Conservation (phyloP, 805 yeast species). For the Candida maris region DNA sequence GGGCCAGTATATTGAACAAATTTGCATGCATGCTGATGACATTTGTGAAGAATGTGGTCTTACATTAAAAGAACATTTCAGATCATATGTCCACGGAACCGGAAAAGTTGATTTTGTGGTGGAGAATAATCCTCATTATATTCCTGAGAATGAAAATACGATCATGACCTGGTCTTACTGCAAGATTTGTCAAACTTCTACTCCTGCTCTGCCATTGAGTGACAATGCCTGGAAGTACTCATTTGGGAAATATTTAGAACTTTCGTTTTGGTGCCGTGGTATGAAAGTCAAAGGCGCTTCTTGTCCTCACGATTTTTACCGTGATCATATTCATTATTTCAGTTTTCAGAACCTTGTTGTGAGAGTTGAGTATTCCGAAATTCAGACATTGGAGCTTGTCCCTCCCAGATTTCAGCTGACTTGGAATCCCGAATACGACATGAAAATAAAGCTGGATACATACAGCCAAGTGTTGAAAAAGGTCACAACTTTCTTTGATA, state of each 20-base stretch:
- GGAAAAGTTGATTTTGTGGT: slow-evolving; percentile 78
- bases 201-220: slow-evolving; percentile 79
- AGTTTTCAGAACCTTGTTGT: slow-evolving; percentile 77
- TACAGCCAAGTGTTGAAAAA: slow-evolving; percentile 51
- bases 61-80: slow-evolving; percentile 64
- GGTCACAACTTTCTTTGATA: slow-evolving; percentile 61
- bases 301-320: slow-evolving; percentile 78
- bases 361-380: slow-evolving; percentile 68
- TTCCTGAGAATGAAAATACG: slow-evolving; percentile 60
- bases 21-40: slow-evolving; percentile 61
- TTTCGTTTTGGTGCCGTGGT: slow-evolving; percentile 72
- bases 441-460: slow-evolving; percentile 62
- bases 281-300: slow-evolving; percentile 53
- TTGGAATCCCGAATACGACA: slow-evolving; percentile 71
- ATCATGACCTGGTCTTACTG: slow-evolving; percentile 92
- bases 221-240: slow-evolving; percentile 88
- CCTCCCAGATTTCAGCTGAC: slow-evolving; percentile 69
- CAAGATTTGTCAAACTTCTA: slow-evolving; percentile 66
- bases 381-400: slow-evolving; percentile 74
- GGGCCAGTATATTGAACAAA: slow-evolving; percentile 83
- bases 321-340: slow-evolving; percentile 80
- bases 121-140: slow-evolving; percentile 53
- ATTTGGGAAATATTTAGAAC: slow-evolving; percentile 88
- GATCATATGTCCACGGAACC: slow-evolving; percentile 84
- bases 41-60: slow-evolving; percentile 85